Percentiles rank a stretch among this genome's conserved stretches.
Conservation (phyloP, 2,329 filamentous ascomycete species). For the Didymella pinodella region DNA sequence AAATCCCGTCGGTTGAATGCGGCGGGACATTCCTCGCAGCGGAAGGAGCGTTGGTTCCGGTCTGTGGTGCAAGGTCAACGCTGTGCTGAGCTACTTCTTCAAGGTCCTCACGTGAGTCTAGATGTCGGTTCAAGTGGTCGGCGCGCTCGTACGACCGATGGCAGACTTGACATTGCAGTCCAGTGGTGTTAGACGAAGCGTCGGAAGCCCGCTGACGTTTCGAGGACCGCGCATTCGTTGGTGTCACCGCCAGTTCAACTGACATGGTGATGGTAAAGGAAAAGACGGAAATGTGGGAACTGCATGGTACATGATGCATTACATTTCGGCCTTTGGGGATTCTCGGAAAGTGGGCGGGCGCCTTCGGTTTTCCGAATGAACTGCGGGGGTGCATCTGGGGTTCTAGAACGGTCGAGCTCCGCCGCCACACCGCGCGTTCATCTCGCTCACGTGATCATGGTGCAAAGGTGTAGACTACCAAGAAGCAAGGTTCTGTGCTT, state of each 20-base stretch:
- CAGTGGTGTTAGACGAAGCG: constrained; percentile 2
- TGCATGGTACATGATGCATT: not conserved
- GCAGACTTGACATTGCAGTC: constrained; percentile 39
- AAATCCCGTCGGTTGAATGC: not conserved
- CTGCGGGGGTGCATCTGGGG: not conserved
- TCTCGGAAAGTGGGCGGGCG: not conserved
- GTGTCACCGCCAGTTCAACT: not conserved
- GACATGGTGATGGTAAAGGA: not conserved
- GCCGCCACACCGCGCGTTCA: not conserved
- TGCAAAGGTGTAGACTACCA: not conserved
- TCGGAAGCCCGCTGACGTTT: constrained; percentile 1
- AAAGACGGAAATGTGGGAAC: not conserved
- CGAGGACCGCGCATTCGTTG: not conserved
- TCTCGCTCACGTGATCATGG: not conserved
- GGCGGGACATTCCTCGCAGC: not conserved
- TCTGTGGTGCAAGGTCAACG: not conserved
- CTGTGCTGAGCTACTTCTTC: not conserved
- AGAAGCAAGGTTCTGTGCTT: not conserved
- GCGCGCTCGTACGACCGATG: constrained; percentile 38
- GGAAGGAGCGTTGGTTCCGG: not conserved
- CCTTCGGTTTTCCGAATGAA: not conserved
- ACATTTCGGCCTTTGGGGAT: not conserved
- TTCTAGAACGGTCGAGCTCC: not conserved
- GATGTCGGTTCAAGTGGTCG: constrained; percentile 43
- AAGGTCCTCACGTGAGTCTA: constrained; percentile 35